Base-by-base conservation (phyloP, 805 yeast species). In the Pichia cabralensis region DNA sequence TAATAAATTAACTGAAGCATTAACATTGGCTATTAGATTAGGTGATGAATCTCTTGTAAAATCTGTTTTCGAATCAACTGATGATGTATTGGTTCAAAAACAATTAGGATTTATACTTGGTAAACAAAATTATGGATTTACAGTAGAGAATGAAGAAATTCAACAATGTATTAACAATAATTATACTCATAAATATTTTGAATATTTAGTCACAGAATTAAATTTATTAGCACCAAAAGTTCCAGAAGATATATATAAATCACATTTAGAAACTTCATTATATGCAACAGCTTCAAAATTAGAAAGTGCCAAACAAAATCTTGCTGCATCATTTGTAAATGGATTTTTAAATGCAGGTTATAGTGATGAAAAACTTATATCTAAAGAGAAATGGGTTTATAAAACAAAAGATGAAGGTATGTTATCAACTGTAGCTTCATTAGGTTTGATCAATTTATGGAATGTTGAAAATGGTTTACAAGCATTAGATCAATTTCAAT, bases 301-400 rank as follows among this genome's bases (percentile, higher is more conserved):
- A 27, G 96, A 89, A 56, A 82, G 95, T 24, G 95, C 96, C 10
- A 88, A 86, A 57, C 97, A 89, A 59, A 92, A 86, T 53, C 67
- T 92, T 49, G 97, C 97, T 4, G 76, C 94, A 3, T 73, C 92
- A n/a, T 89, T 92, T 56, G 97, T 88, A 33, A 92, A 86, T 52
- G 80, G 88, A 6, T 85, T 88, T 55, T 69, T 86, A 45, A 92
- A 92, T 57, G 73, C 88, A 50, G 99, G 98, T 31, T 92, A 76
- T 52, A 86, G 94, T 40, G 69, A 74, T 33, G 97, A 89, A 56
- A 84, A 83, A 53, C 64, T 88, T 38, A 74, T 79, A 40, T 78
- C 80, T 28, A 84, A 79, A 45, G 76, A 71, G 38, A 55, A 56
- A 37, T 89, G 96, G 94, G 82, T 89, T 37, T 89, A 81, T 62